Conservation (phyloP, 352 stramenopile genomes). For the Globisporangium nodosum region DNA sequence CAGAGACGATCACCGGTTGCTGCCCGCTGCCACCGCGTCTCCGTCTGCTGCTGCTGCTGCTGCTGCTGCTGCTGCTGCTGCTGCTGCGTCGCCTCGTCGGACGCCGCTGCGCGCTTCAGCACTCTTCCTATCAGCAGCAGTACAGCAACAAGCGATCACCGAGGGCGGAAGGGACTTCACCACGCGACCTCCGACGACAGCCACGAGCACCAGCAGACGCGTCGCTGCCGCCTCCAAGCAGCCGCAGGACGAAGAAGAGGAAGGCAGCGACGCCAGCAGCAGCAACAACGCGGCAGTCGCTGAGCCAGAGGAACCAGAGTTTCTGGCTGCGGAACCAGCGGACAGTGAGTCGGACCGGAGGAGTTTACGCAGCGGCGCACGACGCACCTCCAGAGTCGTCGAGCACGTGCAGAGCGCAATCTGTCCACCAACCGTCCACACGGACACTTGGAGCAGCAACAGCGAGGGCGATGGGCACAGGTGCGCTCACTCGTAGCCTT, state of each 20-base stretch:
- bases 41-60: not conserved
- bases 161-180: not conserved
- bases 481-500: not conserved
- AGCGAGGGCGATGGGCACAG: not conserved
- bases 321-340: not conserved
- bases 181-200: not conserved
- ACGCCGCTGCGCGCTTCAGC: not conserved
- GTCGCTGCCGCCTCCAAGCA: not conserved
- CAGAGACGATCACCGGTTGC: not conserved
- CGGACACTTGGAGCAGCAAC: not conserved
- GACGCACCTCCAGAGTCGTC: slow-evolving; percentile 1
- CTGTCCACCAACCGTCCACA: not conserved
- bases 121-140: not conserved
- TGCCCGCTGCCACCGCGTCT: not conserved
- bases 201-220: not conserved
- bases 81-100: not conserved
- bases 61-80: no score
- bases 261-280: not conserved
- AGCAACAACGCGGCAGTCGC: not conserved
- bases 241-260: not conserved
- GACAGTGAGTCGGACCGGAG: not conserved
- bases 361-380: not conserved
- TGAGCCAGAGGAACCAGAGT: not conserved
- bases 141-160: not conserved
- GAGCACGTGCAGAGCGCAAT: not conserved